These are phyloP conservation scores for Capsicum rhomboideum DNA, from an alignment of 257 asterid species.

Conservation along the genomic window DNA sequence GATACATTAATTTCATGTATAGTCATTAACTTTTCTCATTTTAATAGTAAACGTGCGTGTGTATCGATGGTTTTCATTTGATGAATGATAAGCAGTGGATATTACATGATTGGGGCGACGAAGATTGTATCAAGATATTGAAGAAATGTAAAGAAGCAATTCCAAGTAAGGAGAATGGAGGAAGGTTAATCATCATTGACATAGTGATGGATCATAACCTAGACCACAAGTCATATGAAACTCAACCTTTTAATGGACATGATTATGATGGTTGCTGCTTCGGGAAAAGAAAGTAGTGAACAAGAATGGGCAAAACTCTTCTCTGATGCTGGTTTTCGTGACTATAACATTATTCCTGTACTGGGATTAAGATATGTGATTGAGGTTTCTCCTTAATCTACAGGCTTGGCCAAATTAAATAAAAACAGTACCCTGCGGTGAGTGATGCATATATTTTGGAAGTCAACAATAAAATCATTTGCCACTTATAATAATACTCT, in stretches of 20 bases:
- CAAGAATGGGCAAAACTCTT: not conserved
- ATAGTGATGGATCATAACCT: not conserved
- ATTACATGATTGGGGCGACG: not conserved
- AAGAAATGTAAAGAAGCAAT: slow-evolving; percentile 15
- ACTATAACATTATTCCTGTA: not conserved
- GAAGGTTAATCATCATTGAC: slow-evolving; percentile 11
- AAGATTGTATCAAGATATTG: not conserved
- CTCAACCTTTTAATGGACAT: not conserved
- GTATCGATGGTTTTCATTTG: not conserved
- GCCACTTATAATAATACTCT: too few species aligned
- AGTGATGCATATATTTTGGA: not conserved
- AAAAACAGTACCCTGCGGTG: not conserved
- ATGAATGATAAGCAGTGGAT: not conserved
- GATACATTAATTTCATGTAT: too few species aligned
- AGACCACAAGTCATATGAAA: not conserved
- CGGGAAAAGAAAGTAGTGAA: not conserved
- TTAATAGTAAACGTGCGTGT: too few species aligned
- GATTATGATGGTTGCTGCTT: not conserved
- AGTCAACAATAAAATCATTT: too few species aligned
- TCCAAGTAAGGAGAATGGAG: slow-evolving; percentile 5
- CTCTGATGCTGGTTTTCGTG: not conserved
- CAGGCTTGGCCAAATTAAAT: not conserved
- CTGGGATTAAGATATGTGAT: not conserved
- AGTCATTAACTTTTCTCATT: too few species aligned
- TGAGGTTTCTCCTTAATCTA: slow-evolving; percentile 3